Evolutionary conservation across 139 green algal genomes (phyloP), one percentile per base, ranked within the genome.

Genomic region (Picochlorum costavermella): DNA sequence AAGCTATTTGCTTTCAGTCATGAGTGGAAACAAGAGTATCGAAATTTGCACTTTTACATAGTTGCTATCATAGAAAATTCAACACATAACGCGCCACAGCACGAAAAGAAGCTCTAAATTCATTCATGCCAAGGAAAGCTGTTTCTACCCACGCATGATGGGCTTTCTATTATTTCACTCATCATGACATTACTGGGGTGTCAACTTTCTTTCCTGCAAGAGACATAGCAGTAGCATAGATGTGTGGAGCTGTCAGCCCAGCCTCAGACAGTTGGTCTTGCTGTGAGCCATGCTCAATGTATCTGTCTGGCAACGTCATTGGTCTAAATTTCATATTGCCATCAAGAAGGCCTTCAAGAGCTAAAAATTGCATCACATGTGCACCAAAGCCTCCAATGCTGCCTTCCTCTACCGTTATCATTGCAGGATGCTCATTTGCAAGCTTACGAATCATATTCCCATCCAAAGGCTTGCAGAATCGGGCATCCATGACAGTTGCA

Each of bases 391-490:
- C 94, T 44, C 94, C 94, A 37, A 98, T 92, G 26, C 85, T 77
- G 20, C 90, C 90, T 84, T 99, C 94, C 79, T 99, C 94, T 13
- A 98, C 87, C 17, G 79, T 95, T 71, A 99, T 91, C 76, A 99
- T 81, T 20, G 89, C 83, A 2, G 75, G 65, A 75, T 98, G 94
- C 73, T 98, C 76, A 36, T 72, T 83, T 9, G 83, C 90, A 37
- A 90, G 56, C 50, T 68, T 53, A 9, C 69, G 56, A 11, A 95
- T 49, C 26, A 98, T 76, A 36, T 76, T 60, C 0, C 72, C 87
- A 79, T 99, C 94, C 37, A 99, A 83, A 6, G 94, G 94, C 81
- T 99, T 99, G 89, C 92, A 98, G 79, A 98, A 99, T 37, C 93
- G 82, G 16, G 91, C 91, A 73, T 98, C 92, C 37, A 90, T 80